Conservation (phyloP, 768 basidiomycete species). For the Suillus paluster region DNA sequence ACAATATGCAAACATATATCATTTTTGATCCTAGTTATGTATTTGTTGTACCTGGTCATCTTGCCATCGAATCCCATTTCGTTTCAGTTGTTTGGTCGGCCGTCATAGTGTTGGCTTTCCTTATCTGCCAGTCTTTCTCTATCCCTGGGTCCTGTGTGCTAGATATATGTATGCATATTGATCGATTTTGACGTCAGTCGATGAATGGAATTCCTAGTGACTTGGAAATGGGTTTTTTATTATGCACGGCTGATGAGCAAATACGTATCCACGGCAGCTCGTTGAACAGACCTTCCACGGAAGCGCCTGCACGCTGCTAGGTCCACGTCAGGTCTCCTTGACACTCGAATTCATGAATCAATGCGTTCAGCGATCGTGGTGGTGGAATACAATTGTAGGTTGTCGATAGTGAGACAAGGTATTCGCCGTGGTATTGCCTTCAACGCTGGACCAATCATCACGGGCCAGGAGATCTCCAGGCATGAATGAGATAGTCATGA, state of each 20-base stretch:
- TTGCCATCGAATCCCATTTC: neutral
- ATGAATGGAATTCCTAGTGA: neutral
- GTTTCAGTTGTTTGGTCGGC: neutral
- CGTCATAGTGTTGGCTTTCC: neutral
- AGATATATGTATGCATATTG: neutral
- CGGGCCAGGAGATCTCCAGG: no score
- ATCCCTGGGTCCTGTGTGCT: slow-evolving; percentile 1
- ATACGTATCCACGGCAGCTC: no score
- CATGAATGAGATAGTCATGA: neutral
- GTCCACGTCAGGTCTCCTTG: neutral
- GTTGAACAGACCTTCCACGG: neutral
- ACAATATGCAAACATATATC: slow-evolving; percentile 9
- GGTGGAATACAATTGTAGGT: neutral
- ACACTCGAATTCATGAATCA: neutral
- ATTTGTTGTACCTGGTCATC: slow-evolving; percentile 1
- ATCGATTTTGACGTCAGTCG: neutral
- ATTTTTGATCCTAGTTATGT: slow-evolving; percentile 9
- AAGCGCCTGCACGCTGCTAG: neutral
- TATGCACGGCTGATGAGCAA: neutral
- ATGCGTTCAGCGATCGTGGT: neutral
- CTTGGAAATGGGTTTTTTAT: no score
- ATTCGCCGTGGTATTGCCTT: neutral
- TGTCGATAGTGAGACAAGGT: neutral
- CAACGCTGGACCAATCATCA: neutral
- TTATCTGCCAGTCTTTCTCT: neutral